A percentile compares a stretch with the other conserved stretches of the same genome.
Conservation (phyloP, 225 moss, liverwort and hornwort species). For the Anthoceros angustus region DNA sequence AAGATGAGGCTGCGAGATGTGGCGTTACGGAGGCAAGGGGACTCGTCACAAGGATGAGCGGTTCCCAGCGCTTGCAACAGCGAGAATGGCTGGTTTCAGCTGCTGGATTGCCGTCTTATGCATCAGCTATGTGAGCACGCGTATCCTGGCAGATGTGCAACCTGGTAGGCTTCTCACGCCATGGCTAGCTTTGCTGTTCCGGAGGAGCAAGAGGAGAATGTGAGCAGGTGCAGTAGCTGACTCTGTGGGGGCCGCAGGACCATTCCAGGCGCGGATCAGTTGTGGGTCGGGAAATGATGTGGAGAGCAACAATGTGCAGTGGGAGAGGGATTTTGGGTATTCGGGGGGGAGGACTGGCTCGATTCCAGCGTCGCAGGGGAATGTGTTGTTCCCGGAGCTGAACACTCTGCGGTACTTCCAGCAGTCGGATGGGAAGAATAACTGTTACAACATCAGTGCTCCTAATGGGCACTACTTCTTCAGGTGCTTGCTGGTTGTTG, state of each 20-base stretch:
- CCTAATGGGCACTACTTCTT: conserved; percentile 70
- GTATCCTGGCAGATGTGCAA: neutral
- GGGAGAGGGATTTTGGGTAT: conserved; percentile 62
- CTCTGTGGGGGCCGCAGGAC: conserved; percentile 16
- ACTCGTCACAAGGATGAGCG: too few relatives aligned
- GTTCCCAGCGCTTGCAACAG: too few relatives aligned
- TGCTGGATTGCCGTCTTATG: neutral
- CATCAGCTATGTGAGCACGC: neutral
- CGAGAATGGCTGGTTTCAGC: neutral
- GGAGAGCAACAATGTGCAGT: conserved; percentile 31
- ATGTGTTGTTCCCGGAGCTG: conserved; percentile 23
- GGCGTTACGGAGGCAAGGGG: too few relatives aligned
- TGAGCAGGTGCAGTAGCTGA: neutral
- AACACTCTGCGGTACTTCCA: conserved; percentile 60
- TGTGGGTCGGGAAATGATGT: conserved; percentile 44
- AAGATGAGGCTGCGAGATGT: too few relatives aligned
- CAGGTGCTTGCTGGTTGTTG: conserved; percentile 20
- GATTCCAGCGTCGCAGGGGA: conserved; percentile 22
- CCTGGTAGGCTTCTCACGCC: neutral
- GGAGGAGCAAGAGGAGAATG: neutral
- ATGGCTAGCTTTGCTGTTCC: neutral
- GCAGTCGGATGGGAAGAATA: conserved; percentile 53
- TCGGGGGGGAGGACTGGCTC: conserved; percentile 46
- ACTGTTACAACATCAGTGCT: conserved; percentile 81
- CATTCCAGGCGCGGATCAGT: conserved; percentile 46